Evolutionary conservation across 148 eudicot species (phyloP).

Genomic region (Vaccinium corymbosum): DNA sequence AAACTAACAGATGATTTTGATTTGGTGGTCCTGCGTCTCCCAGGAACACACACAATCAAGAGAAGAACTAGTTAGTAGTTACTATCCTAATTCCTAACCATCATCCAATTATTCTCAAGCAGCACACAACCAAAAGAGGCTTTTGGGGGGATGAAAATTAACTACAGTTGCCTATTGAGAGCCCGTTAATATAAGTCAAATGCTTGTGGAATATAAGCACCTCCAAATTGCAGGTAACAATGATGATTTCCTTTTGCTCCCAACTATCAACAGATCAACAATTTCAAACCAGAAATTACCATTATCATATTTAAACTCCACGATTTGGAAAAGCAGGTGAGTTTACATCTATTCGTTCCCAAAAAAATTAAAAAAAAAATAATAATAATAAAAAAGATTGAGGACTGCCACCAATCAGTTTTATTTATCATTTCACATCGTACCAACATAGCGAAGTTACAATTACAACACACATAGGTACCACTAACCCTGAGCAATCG

Average conservation of each 20-base stretch:
- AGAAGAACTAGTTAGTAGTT: neutral
- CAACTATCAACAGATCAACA: neutral
- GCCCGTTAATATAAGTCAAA: neutral
- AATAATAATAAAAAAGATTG: too few species aligned
- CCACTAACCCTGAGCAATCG: neutral
- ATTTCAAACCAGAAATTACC: neutral
- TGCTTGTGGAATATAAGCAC: too few species aligned
- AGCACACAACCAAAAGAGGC: neutral
- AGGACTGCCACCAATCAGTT: too few species aligned
- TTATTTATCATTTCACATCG: neutral
- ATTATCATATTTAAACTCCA: neutral
- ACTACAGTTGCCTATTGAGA: neutral
- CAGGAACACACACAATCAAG: neutral
- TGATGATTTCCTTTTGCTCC: neutral
- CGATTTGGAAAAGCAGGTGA: neutral
- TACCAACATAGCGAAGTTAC: neutral
- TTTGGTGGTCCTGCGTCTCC: neutral
- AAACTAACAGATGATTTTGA: neutral
- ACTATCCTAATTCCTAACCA: neutral
- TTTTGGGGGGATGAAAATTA: neutral
- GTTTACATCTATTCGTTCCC: neutral
- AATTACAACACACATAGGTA: neutral
- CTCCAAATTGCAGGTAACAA: too few species aligned
- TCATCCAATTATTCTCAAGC: neutral
- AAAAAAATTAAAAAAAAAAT: neutral